These are phyloP conservation scores for Paramecium octaurelia DNA, from an alignment of 73 alveolate genomes.

Conservation along the genomic window DNA sequence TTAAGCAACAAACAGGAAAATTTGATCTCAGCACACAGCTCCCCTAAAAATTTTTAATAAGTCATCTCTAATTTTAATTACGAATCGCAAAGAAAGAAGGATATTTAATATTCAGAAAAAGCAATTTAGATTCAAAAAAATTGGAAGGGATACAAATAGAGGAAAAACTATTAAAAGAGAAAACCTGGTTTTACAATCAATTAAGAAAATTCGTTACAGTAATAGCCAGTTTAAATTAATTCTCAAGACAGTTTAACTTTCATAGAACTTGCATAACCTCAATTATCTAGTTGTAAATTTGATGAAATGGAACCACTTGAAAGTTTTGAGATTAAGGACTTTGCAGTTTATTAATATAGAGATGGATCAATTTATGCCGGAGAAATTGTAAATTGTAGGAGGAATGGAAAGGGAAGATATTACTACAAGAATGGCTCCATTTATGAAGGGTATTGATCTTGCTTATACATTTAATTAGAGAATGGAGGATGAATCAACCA, in stretches of 20 bases:
- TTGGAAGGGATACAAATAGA: neutral
- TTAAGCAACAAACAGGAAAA: neutral
- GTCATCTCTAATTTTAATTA: neutral
- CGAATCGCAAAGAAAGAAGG: neutral
- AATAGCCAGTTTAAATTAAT: neutral
- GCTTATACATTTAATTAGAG: neutral
- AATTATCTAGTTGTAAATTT: neutral
- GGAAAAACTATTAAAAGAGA: neutral
- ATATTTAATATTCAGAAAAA: neutral
- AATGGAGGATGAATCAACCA: neutral
- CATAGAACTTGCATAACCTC: neutral
- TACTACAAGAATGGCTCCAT: constrained; percentile 29
- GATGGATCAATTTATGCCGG: constrained; percentile 38
- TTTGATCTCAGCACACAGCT: neutral
- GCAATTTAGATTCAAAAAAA: neutral
- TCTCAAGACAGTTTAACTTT: neutral
- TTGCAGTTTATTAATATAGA: neutral
- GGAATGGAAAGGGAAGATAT: constrained; percentile 7
- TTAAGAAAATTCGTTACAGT: neutral
- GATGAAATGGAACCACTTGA: constrained; percentile 49
- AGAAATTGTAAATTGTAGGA: neutral
- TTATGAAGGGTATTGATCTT: constrained; percentile 28
- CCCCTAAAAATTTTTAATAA: neutral
- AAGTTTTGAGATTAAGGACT: neutral
- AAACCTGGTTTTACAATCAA: neutral